Evolutionary conservation across 2,329 filamentous ascomycete genomes (phyloP), one percentile per base, ranked within the genome.

Genomic region (Aspergillus fumigatiaffinis): DNA sequence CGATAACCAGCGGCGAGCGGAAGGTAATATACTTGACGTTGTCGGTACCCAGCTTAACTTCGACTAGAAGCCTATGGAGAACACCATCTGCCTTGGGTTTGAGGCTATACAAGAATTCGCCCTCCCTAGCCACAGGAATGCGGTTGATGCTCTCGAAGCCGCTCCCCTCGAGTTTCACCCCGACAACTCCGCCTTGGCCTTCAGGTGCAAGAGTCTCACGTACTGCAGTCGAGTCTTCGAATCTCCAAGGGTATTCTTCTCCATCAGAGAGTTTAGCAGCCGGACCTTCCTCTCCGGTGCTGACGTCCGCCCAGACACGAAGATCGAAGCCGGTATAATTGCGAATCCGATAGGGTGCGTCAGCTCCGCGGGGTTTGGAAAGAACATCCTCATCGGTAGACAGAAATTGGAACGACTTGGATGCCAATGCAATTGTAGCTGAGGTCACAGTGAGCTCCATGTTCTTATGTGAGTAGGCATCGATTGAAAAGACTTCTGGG

Each of bases 21-120:
- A 99, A 87, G 1, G 92, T 99, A 68, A 99, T 95, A 71, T 96
- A 95, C 78, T 99, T 99, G 77, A 99, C 90, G 68, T 97, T 97
- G 78, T 99, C 93, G 0, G 85, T 79, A n/a, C 92, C 94, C 25
- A 99, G 82, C 53, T 85, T 91, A 53, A 99, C 89, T 56, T 99
- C 94, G 0, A 97, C 92, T 25, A 97, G 85, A 20, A 99, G 83
- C 23, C 92, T 89, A 72, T 99, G 95, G 62, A 93, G 82, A 2
- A 96, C 83, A 57, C 89, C 84, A 67, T 96, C 89, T 60, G 91
- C 88, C 72, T 92, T 90, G 2, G 95, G 94, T 57, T 91, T 89
- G 49, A 99, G 81, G 52, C 89, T 91, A 77, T 96, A 99, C 23
- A 97, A 74, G 50, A 87, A 88, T 71, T 99, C 94, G 52, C 95